These are phyloP conservation scores for Chrysanthemum seticuspe DNA, from an alignment of 129 eudicot species.

Conservation along the genomic window DNA sequence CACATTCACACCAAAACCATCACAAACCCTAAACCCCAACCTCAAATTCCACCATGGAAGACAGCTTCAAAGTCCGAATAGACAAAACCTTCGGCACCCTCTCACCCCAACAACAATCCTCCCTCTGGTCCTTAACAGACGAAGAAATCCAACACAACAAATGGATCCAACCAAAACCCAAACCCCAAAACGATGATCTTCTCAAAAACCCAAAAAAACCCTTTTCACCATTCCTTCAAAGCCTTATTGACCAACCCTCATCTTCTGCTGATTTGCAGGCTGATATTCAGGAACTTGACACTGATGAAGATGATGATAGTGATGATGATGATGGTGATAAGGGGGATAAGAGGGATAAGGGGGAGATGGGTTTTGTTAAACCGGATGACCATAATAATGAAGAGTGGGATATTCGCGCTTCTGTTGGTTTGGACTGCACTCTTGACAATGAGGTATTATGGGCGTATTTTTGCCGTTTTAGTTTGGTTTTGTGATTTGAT, in stretches of 20 bases:
- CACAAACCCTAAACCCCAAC: slow-evolving; percentile 24
- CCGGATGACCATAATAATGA: slow-evolving; percentile 41
- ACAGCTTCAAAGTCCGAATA: slow-evolving; percentile 72
- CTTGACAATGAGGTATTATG: slow-evolving; percentile 71
- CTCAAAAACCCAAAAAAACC: slow-evolving; percentile 29
- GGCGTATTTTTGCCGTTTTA: too few relatives aligned
- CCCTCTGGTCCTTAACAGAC: slow-evolving; percentile 84
- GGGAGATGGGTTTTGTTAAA: slow-evolving; percentile 13
- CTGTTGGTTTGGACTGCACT: slow-evolving; percentile 71
- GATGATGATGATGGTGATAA: background rate
- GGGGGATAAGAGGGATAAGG: slow-evolving; percentile 24
- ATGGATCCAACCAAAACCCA: slow-evolving; percentile 54
- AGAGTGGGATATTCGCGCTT: slow-evolving; percentile 53
- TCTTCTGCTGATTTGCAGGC: slow-evolving; percentile 8
- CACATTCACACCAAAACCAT: too few relatives aligned
- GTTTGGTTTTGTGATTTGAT: too few relatives aligned
- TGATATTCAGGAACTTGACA: slow-evolving; percentile 31
- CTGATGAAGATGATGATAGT: slow-evolving; percentile 4
- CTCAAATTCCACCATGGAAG: slow-evolving; percentile 48
- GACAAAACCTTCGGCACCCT: slow-evolving; percentile 70
- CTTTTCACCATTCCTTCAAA: slow-evolving; percentile 25
- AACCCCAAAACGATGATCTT: slow-evolving; percentile 30
- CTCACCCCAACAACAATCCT: slow-evolving; percentile 13
- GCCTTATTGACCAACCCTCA: slow-evolving; percentile 21
- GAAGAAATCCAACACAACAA: slow-evolving; percentile 62